phyloP scores from a whole-genome alignment of 768 basidiomycete species.

The Boletus rubropictus region DNA sequence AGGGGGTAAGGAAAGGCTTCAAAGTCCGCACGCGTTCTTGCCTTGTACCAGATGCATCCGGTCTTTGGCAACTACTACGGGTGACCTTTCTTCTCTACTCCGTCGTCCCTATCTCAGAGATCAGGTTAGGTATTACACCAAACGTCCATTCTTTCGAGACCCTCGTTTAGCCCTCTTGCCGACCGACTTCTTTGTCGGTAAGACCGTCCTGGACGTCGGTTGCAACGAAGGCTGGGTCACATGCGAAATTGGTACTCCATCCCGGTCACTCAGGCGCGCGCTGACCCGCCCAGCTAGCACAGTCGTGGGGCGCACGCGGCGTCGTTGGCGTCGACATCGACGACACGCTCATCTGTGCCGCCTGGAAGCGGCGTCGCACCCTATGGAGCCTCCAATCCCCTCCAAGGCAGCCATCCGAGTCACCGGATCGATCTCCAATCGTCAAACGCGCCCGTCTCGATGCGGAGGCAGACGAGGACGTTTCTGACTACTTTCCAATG shows the following conservation, averaged over 20 bases:
- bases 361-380: slow-evolving; percentile 65
- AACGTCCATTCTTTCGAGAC: slow-evolving; percentile 56
- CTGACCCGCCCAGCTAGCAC: slow-evolving; percentile 41
- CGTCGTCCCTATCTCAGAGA: background rate
- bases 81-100: background rate
- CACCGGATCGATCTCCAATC: background rate
- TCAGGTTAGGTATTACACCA: slow-evolving; percentile 62
- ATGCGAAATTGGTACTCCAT: slow-evolving; percentile 62
- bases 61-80: slow-evolving; percentile 66
- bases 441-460: slow-evolving; percentile 13
- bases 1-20: background rate
- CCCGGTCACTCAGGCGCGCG: background rate
- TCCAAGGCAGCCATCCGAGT: background rate
- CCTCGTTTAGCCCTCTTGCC: slow-evolving; percentile 63
- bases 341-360: slow-evolving; percentile 60
- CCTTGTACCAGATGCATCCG: slow-evolving; percentile 5
- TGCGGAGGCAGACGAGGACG: background rate
- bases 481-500: slow-evolving; percentile 58
- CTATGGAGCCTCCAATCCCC: slow-evolving; percentile 63
- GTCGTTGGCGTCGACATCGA: slow-evolving; percentile 88
- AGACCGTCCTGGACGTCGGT: slow-evolving; percentile 73
- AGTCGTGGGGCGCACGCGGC: slow-evolving; percentile 52
- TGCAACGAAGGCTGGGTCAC: slow-evolving; percentile 86
- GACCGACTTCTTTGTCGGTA: slow-evolving; percentile 42
- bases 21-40: background rate